Evolutionary conservation across 2,329 filamentous ascomycete species (phyloP).

Genomic region (Paecilomyces niveus): DNA sequence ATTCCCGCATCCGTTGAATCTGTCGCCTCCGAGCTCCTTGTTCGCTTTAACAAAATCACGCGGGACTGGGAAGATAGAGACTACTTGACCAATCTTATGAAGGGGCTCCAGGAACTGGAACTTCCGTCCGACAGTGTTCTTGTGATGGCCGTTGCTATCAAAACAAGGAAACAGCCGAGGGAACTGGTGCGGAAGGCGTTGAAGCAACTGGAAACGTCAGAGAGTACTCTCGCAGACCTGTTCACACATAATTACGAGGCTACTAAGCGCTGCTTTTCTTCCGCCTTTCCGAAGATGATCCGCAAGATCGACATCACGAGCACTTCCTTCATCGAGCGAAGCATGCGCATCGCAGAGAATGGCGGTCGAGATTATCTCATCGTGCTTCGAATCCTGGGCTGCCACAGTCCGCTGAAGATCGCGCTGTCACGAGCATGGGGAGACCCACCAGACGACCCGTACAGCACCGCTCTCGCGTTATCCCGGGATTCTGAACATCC

Average conservation of each 20-base stretch:
- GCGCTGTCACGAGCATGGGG: conserved; percentile 27
- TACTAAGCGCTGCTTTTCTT: conserved; percentile 17
- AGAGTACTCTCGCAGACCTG: conserved; percentile 18
- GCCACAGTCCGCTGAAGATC: conserved; percentile 31
- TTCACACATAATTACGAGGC: conserved; percentile 23
- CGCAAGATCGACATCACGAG: conserved; percentile 27
- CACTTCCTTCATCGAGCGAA: conserved; percentile 21
- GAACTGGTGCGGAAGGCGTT: conserved; percentile 17
- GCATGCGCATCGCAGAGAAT: conserved; percentile 22
- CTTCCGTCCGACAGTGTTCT: conserved; percentile 24
- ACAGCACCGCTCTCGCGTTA: conserved; percentile 16
- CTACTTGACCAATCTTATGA: conserved; percentile 20
- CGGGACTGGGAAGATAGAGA: conserved; percentile 9
- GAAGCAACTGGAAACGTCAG: conserved; percentile 18
- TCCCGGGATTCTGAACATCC: conserved; percentile 16
- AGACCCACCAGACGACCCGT: conserved; percentile 10
- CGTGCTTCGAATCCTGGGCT: conserved; percentile 27
- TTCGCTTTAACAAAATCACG: conserved; percentile 18
- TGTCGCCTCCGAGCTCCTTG: conserved; percentile 17
- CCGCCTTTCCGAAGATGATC: conserved; percentile 23
- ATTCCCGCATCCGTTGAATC: conserved; percentile 12
- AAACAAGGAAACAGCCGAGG: conserved; percentile 15
- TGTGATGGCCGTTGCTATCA: conserved; percentile 19
- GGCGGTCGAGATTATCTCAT: conserved; percentile 19
- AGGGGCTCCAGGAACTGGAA: conserved; percentile 20